Conservation (phyloP, 163 green algal genomes). For the Botryococcus braunii region DNA sequence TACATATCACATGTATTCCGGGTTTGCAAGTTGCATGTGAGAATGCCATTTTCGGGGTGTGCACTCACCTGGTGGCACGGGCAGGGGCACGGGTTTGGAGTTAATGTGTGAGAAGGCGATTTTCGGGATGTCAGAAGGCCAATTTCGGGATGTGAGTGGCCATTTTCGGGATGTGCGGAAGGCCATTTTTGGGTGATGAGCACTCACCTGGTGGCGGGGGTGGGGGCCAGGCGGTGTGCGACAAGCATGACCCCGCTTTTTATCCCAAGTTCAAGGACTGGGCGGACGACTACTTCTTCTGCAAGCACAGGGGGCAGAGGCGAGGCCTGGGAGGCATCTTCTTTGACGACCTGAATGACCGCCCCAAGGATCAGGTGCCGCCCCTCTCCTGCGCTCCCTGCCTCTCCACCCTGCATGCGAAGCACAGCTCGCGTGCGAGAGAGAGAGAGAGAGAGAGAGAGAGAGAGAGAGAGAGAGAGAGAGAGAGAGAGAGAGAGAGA, state of each 20-base stretch:
- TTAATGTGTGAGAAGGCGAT: no score
- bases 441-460: no score
- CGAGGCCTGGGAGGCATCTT: conserved; percentile 96
- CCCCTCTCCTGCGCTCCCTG: no score
- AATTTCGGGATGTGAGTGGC: neutral
- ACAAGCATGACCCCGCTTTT: conserved; percentile 89
- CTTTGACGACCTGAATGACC: conserved; percentile 95
- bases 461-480: no score
- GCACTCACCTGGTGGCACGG: no score
- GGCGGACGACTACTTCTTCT: conserved; percentile 97
- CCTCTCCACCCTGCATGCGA: no score
- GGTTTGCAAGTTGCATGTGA: no score
- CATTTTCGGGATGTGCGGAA: neutral
- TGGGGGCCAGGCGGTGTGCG: conserved; percentile 60
- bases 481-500: no score
- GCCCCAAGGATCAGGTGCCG: conserved; percentile 10
- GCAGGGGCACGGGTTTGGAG: no score
- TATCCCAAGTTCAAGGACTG: conserved; percentile 91
- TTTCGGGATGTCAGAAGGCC: neutral
- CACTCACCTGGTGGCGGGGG: neutral
- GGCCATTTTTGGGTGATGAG: neutral
- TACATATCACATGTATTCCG: no score
- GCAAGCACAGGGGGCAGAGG: conserved; percentile 87
- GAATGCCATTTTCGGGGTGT: no score
- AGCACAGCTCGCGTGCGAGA: no score